A percentile compares a stretch with the other conserved stretches of the same genome.
These are phyloP conservation scores for Solanum dulcamara DNA, from an alignment of 257 asterid species.

Conservation along the genomic window DNA sequence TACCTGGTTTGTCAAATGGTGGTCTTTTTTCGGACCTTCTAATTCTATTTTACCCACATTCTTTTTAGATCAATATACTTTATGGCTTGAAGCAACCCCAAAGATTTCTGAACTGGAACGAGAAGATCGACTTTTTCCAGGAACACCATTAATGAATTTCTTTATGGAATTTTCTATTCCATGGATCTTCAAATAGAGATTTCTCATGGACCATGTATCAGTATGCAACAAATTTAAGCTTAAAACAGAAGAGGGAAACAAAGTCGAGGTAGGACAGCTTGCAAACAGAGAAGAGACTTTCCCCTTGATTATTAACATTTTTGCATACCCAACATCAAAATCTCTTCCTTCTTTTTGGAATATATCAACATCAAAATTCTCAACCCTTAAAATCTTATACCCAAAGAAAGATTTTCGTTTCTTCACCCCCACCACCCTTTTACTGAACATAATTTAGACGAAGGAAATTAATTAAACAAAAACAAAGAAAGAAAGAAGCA, in stretches of 20 bases:
- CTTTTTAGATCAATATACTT: no score
- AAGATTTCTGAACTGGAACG: no score
- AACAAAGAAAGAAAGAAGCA: background rate
- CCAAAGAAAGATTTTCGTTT: background rate
- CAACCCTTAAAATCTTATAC: slow-evolving; percentile 5
- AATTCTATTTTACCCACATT: no score
- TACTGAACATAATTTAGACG: background rate
- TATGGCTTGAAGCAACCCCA: no score
- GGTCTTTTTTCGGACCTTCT: no score
- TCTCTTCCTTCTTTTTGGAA: background rate
- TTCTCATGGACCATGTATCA: background rate
- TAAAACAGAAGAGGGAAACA: background rate
- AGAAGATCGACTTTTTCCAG: no score
- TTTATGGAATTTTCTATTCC: no score
- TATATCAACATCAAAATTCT: background rate
- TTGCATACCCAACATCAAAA: background rate
- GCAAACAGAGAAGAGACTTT: background rate
- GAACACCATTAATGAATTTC: no score
- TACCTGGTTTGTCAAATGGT: no score
- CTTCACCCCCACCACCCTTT: background rate
- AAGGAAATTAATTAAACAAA: background rate
- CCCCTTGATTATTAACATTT: background rate
- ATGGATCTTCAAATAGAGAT: no score
- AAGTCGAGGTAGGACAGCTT: background rate
- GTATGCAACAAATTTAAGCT: background rate